Conservation (phyloP, 108 stramenopile genomes). For the Bacterosira constricta region DNA sequence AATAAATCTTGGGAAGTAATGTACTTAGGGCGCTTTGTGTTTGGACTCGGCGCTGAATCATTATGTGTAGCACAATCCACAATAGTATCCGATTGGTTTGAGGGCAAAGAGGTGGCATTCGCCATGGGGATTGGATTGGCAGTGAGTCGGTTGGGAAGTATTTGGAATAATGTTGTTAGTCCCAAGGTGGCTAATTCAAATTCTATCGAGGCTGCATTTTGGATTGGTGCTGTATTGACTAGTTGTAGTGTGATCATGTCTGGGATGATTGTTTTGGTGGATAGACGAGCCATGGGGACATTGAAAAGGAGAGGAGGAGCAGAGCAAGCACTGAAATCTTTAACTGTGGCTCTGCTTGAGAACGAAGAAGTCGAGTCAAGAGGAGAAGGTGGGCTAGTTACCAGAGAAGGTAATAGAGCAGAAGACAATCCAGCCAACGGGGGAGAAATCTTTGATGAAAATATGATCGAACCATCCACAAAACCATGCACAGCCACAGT, state of each 20-base stretch:
- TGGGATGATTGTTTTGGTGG: constrained; percentile 17
- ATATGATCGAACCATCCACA: no score
- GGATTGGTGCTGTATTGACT: constrained; percentile 50
- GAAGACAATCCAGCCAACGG: no score
- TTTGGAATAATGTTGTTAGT: constrained; percentile 58
- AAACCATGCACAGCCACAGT: no score
- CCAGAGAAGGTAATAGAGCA: neutral
- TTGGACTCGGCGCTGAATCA: constrained; percentile 68
- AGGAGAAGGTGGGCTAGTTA: neutral
- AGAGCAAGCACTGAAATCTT: constrained; percentile 16
- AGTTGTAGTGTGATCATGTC: constrained; percentile 18
- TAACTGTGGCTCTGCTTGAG: constrained; percentile 16
- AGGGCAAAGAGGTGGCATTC: constrained; percentile 60
- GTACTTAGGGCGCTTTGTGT: constrained; percentile 60
- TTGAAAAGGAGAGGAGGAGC: neutral
- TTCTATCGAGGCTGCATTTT: constrained; percentile 38
- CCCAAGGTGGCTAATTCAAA: constrained; percentile 51
- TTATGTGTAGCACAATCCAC: constrained; percentile 63
- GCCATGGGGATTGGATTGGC: constrained; percentile 65
- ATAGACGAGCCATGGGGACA: constrained; percentile 8
- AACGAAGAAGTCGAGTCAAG: neutral
- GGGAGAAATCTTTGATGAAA: no score
- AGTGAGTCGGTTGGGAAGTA: constrained; percentile 56
- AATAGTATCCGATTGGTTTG: constrained; percentile 67
- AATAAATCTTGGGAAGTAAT: constrained; percentile 51